A percentile compares a stretch with the other conserved stretches of the same genome.
These are phyloP conservation scores for Sporothrix sp. DNA, from an alignment of 2,329 filamentous ascomycete species.

Conservation along the genomic window DNA sequence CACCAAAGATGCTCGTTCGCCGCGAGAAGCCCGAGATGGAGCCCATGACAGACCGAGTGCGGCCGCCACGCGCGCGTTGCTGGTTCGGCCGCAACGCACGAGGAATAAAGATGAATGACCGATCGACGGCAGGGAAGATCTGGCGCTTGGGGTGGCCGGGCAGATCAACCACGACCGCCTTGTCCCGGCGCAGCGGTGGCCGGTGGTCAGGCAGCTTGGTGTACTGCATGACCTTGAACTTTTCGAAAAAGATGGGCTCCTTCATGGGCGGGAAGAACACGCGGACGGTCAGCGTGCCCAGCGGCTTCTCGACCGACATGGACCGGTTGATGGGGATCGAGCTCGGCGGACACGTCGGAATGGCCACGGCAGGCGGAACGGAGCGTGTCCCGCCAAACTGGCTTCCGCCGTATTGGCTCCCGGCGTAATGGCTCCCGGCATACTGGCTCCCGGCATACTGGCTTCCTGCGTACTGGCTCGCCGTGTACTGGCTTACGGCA, in stretches of 20 bases:
- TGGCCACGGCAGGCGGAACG: slow-evolving; percentile 30
- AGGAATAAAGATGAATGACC: slow-evolving; percentile 97
- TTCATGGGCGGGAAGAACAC: slow-evolving; percentile 71
- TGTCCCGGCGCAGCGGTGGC: slow-evolving; percentile 87
- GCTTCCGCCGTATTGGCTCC: slow-evolving; percentile 28
- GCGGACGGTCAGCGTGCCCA: slow-evolving; percentile 77
- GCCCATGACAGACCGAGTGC: slow-evolving; percentile 61
- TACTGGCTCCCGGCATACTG: slow-evolving; percentile 29
- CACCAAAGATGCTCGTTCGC: slow-evolving; percentile 63
- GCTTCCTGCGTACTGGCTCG: slow-evolving; percentile 15
- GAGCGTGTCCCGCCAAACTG: slow-evolving; percentile 16
- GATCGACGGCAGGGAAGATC: slow-evolving; percentile 79
- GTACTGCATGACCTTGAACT: slow-evolving; percentile 77
- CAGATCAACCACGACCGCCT: slow-evolving; percentile 87
- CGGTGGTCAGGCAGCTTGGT: slow-evolving; percentile 91
- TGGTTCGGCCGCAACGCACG: slow-evolving; percentile 88
- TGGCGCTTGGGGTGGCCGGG: slow-evolving; percentile 72
- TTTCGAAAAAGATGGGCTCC: slow-evolving; percentile 59
- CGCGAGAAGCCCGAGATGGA: slow-evolving; percentile 61
- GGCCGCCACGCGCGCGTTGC: slow-evolving; percentile 65
- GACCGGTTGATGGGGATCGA: slow-evolving; percentile 59
- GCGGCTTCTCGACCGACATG: slow-evolving; percentile 72
- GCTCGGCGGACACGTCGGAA: slow-evolving; percentile 49
- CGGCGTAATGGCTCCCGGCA: not conserved
- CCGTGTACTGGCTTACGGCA: slow-evolving; percentile 1